These are phyloP conservation scores for Suillus tomentosus DNA, from an alignment of 768 basidiomycete species.

Conservation along the genomic window DNA sequence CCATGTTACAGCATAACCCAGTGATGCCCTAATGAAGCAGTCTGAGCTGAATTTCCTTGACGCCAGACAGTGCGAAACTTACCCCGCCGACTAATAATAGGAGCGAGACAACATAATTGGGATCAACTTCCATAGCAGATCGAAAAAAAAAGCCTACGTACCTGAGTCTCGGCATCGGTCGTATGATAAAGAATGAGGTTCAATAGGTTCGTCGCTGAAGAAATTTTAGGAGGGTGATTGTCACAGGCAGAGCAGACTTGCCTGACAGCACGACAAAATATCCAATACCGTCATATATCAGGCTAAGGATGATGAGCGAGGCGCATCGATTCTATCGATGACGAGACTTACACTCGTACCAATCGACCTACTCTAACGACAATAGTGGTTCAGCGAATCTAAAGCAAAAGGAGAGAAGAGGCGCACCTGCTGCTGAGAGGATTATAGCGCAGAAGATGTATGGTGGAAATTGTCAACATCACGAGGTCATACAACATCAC, in stretches of 20 bases:
- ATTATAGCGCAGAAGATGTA: constrained; percentile 52
- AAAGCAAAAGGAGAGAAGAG: background rate
- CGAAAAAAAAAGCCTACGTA: constrained; percentile 27
- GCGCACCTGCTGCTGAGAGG: constrained; percentile 28
- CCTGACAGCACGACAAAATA: constrained; percentile 62
- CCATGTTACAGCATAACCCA: constrained; percentile 30
- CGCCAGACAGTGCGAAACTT: constrained; percentile 21
- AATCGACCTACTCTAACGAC: constrained; percentile 27
- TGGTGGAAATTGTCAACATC: constrained; percentile 50
- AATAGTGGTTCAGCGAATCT: constrained; percentile 8
- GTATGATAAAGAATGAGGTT: constrained; percentile 53
- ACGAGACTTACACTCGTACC: constrained; percentile 29
- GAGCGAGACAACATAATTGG: constrained; percentile 12
- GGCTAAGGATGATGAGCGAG: constrained; percentile 38
- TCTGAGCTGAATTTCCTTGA: constrained; percentile 7
- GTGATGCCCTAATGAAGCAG: constrained; percentile 25
- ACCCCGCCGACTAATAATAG: constrained; percentile 50
- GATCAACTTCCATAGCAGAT: constrained; percentile 12
- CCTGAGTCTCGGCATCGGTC: constrained; percentile 43
- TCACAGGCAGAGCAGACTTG: constrained; percentile 19
- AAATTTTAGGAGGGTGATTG: background rate
- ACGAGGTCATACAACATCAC: constrained; percentile 60
- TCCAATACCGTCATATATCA: constrained; percentile 68
- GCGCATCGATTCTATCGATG: constrained; percentile 10
- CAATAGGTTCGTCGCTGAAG: constrained; percentile 48